Conservation (phyloP, 352 stramenopile species). For the Phytophthora hybrid region DNA sequence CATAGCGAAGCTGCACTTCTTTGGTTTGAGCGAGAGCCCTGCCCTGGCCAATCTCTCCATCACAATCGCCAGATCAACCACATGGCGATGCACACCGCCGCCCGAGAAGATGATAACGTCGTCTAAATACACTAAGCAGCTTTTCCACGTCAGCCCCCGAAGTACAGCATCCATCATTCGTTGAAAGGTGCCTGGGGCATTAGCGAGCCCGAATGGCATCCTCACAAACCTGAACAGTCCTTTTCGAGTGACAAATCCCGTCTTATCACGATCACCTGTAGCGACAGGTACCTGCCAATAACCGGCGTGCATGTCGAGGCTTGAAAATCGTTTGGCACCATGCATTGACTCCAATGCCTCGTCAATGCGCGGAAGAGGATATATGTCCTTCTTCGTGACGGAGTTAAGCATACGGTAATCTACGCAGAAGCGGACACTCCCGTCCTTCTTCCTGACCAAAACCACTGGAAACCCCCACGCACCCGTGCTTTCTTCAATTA, state of each 20-base stretch:
- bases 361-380: no score
- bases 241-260: not conserved
- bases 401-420: no score
- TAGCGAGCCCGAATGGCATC: not conserved
- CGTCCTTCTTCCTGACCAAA: not conserved
- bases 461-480: conserved; percentile 6
- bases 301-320: not conserved
- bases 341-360: not conserved
- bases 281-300: not conserved
- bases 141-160: not conserved
- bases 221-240: not conserved
- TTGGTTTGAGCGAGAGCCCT: conserved; percentile 3
- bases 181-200: not conserved
- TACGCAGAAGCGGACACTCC: not conserved
- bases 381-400: no score
- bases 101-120: not conserved
- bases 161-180: not conserved
- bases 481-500: conserved; percentile 24
- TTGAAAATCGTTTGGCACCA: not conserved
- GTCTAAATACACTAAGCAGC: not conserved
- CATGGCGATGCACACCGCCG: not conserved
- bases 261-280: not conserved
- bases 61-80: not conserved
- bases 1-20: conserved; percentile 31
- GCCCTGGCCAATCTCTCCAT: not conserved